Evolutionary conservation across 305 asterid species (phyloP), one percentile per base, ranked within the genome.

Genomic region (Salvia sclarea): DNA sequence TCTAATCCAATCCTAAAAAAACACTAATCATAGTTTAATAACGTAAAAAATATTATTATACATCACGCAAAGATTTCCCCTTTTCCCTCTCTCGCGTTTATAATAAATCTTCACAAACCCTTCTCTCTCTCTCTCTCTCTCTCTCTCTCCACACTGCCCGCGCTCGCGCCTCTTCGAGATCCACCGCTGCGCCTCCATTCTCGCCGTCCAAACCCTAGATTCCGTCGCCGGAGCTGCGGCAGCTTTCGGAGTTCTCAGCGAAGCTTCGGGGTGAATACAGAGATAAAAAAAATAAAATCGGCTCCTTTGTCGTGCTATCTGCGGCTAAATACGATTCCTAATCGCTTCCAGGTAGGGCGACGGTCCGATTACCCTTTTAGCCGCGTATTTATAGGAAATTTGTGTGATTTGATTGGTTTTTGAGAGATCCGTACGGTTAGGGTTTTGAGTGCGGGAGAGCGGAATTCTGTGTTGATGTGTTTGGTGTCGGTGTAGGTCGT

Each of bases 181-280:
- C 81, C 81, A 44, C 57, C 44, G 12, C 59, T 35, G 50, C 79
- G 30, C 60, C 61, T 8, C 71, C 43, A 18, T 38, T 17, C 10
- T 45, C 45, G 56, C 66, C 74, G 11, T 68, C 61, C 58, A 64
- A 78, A 72, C 85, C 82, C 85, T 76, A 80, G 70, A 59, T 77
- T 74, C 72, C 58, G 35, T 60, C 63, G 49, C 65, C 57, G 76
- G 78, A 59, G 77, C 63, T 31, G 49, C 81, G 61, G 79, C 48
- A 35, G 31, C 22, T 3, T 30, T 33, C 22, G 7, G 6, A 14
- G 35, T 11, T 8, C 44, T 4, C 41, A 67, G 20, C 24, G 60
- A 58, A 45, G 8, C 50, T 28, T 16, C 33, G 14, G 44, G 63
- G 68, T 12, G 20, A 75, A 52, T 77, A n/a, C n/a, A 68, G 82